Evolutionary conservation across 768 basidiomycete species (phyloP), one percentile per base, ranked within the genome.

Genomic region (Mycena rosella): DNA sequence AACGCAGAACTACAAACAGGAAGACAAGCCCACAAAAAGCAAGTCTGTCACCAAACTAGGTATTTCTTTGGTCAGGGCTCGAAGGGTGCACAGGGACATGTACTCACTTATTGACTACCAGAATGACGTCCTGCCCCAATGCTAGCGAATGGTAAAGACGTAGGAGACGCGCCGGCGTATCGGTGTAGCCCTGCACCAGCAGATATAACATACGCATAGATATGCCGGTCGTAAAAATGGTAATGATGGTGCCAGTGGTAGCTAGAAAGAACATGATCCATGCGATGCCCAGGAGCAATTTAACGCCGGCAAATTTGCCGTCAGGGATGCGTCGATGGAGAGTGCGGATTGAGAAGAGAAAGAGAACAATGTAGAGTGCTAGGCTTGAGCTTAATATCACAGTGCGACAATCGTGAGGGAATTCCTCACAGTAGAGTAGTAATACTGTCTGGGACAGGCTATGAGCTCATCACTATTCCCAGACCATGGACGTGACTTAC

Each of bases 211-310:
- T 53, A 14, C 40, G 56, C 56, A 65, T 65, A 1, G 63, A 49
- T 42, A 53, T 53, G 4, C 27, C 51, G 7, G 63, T 45, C 48
- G 56, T 26, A 24, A n/a, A 44, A 26, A 40, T 24, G 2, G 34
- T 47, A 24, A 65, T 30, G 29, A 58, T 14, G 1, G 32, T 53
- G 20, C 63, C 40, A 3, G n/a, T 24, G 9, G 63, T 52, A 0
- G 48, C 56, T 3, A 65, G 30, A 40, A 59, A 15, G 30, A 58
- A 65, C 63, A 59, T 65, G 22, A 29, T 6, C 63, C 63, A 65
- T 32, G 63, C 48, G 15, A 53, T 30, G 53, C 51, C 32, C 71
- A 70, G 18, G 73, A 65, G 29, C 6, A 59, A 29, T 59, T 34
- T 59, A 1, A 17, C 17, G 29, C 20, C 29, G 22, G 47, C 40